phyloP scores from a whole-genome alignment of 2,329 filamentous ascomycete genomes.

The Neurospora sp. region DNA sequence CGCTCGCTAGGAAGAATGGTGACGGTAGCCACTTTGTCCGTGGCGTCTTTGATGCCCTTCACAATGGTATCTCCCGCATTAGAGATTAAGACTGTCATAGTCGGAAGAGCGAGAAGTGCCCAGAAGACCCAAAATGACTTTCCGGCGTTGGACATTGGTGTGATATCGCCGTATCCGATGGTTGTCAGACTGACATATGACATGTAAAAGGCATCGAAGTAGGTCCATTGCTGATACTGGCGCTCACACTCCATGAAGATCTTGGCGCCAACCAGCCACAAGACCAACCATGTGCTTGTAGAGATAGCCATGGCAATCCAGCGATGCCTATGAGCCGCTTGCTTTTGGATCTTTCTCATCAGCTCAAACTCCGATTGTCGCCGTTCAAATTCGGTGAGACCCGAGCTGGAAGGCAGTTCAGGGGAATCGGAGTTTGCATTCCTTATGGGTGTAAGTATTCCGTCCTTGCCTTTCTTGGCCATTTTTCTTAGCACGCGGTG shows the following conservation, averaged over 20 bases:
- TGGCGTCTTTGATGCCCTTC: slow-evolving; percentile 44
- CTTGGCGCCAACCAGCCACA: slow-evolving; percentile 74
- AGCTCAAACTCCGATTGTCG: slow-evolving; percentile 63
- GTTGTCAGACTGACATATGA: slow-evolving; percentile 75
- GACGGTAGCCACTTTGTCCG: slow-evolving; percentile 45
- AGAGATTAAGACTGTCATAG: slow-evolving; percentile 77
- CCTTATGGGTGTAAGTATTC: slow-evolving; percentile 39
- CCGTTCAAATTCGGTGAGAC: slow-evolving; percentile 42
- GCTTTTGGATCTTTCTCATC: slow-evolving; percentile 70
- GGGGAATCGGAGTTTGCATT: slow-evolving; percentile 14
- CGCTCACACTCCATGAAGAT: slow-evolving; percentile 53
- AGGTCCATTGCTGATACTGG: slow-evolving; percentile 52
- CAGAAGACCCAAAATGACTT: slow-evolving; percentile 90
- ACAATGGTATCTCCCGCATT: slow-evolving; percentile 81
- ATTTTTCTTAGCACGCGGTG: slow-evolving; percentile 36
- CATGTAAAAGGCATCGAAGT: slow-evolving; percentile 79
- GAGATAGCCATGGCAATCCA: slow-evolving; percentile 68
- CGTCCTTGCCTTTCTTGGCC: slow-evolving; percentile 33
- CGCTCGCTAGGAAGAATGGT: slow-evolving; percentile 51
- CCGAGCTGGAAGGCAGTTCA: slow-evolving; percentile 12
- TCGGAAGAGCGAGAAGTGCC: slow-evolving; percentile 76
- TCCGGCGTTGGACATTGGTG: slow-evolving; percentile 66
- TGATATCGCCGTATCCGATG: slow-evolving; percentile 76
- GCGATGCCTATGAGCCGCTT: slow-evolving; percentile 53
- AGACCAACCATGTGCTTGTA: slow-evolving; percentile 53